Conservation (phyloP, 768 basidiomycete species). For the Suillus spraguei region DNA sequence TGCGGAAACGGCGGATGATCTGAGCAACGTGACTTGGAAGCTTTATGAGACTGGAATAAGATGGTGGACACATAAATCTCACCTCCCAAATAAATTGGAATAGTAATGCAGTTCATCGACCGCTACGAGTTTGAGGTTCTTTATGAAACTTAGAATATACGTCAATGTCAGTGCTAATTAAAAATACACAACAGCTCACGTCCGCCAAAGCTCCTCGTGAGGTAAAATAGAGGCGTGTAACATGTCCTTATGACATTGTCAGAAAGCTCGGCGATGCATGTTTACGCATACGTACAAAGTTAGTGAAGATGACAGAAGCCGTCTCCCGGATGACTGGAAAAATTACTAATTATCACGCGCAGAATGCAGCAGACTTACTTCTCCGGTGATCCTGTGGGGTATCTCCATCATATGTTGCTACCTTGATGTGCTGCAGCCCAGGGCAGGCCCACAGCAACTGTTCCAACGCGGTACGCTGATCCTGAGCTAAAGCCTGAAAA, state of each 20-base stretch:
- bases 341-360: background rate
- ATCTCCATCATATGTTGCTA: slow-evolving; percentile 88
- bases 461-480: slow-evolving; percentile 73
- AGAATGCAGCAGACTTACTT: slow-evolving; percentile 38
- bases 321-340: slow-evolving; percentile 64
- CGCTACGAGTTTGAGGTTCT: slow-evolving; percentile 73
- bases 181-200: slow-evolving; percentile 37
- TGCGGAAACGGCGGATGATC: slow-evolving; percentile 72
- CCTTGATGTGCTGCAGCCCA: slow-evolving; percentile 61
- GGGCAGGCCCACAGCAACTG: slow-evolving; percentile 63
- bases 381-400: slow-evolving; percentile 70
- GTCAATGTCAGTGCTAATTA: slow-evolving; percentile 12
- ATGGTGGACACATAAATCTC: slow-evolving; percentile 8
- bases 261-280: background rate
- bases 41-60: slow-evolving; percentile 2
- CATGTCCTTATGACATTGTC: slow-evolving; percentile 59
- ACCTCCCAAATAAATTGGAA: slow-evolving; percentile 80
- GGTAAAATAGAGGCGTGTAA: slow-evolving; percentile 85
- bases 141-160: slow-evolving; percentile 58
- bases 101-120: slow-evolving; percentile 92
- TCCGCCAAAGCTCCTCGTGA: slow-evolving; percentile 82
- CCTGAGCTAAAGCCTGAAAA: slow-evolving; percentile 81
- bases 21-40: slow-evolving; percentile 73
- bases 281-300: slow-evolving; percentile 60
- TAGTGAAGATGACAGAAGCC: slow-evolving; percentile 85